These are phyloP conservation scores for Elongisporangium senticosum DNA, from an alignment of 352 stramenopile species.

Conservation along the genomic window DNA sequence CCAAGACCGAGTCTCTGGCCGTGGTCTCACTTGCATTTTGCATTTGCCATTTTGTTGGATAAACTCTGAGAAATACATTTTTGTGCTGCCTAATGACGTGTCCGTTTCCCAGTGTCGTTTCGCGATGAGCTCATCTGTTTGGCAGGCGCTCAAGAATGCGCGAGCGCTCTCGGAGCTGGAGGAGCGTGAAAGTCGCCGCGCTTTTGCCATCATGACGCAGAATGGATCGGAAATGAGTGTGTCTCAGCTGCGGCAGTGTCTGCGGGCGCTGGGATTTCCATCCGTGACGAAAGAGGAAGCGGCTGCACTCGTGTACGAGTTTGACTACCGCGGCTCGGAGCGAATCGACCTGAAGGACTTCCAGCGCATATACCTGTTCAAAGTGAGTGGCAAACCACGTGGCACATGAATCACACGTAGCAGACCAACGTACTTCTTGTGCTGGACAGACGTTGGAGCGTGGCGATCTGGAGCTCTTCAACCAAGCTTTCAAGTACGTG, in stretches of 20 bases:
- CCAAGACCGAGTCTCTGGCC: too few relatives aligned
- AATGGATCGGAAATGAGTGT: slow-evolving; percentile 13
- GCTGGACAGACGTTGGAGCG: slow-evolving; percentile 7
- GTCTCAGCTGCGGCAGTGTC: slow-evolving; percentile 25
- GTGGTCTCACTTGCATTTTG: not conserved
- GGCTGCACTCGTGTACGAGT: slow-evolving; percentile 32
- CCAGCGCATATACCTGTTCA: slow-evolving; percentile 35
- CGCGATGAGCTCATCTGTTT: not conserved
- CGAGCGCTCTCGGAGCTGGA: not conserved
- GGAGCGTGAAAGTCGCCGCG: not conserved
- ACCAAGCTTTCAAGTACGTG: slow-evolving; percentile 10
- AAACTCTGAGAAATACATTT: not conserved
- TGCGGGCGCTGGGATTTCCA: slow-evolving; percentile 24
- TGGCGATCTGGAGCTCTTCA: slow-evolving; percentile 3
- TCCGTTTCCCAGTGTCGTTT: not conserved
- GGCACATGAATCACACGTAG: too few relatives aligned
- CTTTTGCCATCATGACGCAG: not conserved
- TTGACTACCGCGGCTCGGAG: slow-evolving; percentile 30
- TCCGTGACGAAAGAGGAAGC: slow-evolving; percentile 15
- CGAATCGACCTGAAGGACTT: slow-evolving; percentile 31
- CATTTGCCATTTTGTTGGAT: not conserved
- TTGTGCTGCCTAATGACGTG: not conserved
- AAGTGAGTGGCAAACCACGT: slow-evolving; percentile 9
- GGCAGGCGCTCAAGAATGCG: not conserved
- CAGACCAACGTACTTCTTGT: too few relatives aligned